Evolutionary conservation across 345 rosid species (phyloP).

Genomic region (Trapa incisa): DNA sequence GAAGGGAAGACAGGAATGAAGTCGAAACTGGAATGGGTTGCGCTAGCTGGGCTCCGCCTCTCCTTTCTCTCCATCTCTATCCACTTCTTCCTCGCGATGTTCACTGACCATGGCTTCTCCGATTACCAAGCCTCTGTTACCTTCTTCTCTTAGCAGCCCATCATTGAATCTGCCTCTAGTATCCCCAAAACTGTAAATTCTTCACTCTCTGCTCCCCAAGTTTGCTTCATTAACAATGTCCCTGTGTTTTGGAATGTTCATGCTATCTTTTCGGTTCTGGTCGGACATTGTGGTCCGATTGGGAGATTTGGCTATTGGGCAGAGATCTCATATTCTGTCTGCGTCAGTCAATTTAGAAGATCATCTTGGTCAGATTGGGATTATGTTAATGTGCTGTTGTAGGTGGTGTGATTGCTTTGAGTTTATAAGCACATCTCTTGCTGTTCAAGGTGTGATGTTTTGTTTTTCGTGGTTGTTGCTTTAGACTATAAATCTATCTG

Average conservation of each 20-base stretch:
- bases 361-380: background rate
- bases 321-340: slow-evolving; percentile 1
- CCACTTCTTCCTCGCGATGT: slow-evolving; percentile 79
- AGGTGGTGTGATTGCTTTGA: background rate
- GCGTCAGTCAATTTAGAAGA: background rate
- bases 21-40: slow-evolving; percentile 90
- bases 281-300: background rate
- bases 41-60: slow-evolving; percentile 55
- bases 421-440: background rate
- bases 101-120: slow-evolving; percentile 50
- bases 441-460: background rate
- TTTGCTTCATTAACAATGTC: background rate
- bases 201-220: background rate
- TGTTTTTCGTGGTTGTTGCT: background rate
- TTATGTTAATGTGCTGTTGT: background rate
- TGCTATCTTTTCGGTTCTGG: background rate
- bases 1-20: slow-evolving; percentile 61
- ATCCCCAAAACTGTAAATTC: slow-evolving; percentile 35
- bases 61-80: slow-evolving; percentile 63
- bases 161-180: slow-evolving; percentile 46
- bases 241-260: background rate
- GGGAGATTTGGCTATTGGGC: background rate
- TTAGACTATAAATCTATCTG: background rate
- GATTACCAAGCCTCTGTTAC: slow-evolving; percentile 81
- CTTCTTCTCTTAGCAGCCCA: slow-evolving; percentile 92